Conservation (phyloP, 805 yeast genomes). For the Candida dajiaensis region DNA sequence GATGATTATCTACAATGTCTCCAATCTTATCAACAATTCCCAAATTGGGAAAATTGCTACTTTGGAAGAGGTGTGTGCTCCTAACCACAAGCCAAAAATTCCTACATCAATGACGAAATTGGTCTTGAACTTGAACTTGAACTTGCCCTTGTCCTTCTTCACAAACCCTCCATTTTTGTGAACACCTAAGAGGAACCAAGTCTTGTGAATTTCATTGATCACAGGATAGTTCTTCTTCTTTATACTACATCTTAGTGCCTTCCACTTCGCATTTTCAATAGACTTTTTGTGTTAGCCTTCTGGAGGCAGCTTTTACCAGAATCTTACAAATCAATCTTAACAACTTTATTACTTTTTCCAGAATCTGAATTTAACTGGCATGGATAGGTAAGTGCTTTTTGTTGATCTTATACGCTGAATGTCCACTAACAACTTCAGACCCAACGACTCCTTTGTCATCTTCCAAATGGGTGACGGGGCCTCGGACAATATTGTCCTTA, state of each 20-base stretch:
- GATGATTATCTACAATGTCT: too few species aligned
- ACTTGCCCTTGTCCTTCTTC: too few species aligned
- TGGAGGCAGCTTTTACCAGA: background rate
- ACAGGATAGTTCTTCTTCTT: too few species aligned
- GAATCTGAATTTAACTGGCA: background rate
- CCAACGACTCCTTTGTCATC: conserved; percentile 12
- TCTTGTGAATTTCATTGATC: background rate
- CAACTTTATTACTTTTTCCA: background rate
- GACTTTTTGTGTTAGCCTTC: background rate
- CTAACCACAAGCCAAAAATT: background rate
- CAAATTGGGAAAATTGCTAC: background rate
- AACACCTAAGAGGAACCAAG: background rate
- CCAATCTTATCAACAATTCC: background rate
- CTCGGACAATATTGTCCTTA: conserved; percentile 10
- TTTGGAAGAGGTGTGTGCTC: background rate
- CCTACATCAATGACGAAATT: background rate
- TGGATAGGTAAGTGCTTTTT: background rate
- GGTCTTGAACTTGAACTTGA: background rate
- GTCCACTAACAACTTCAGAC: background rate
- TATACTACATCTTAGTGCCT: background rate
- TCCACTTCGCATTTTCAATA: too few species aligned
- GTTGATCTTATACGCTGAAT: background rate
- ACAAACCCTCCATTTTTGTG: background rate
- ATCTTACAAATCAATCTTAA: background rate
- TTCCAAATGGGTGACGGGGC: conserved; percentile 17